These are phyloP conservation scores for Backusella luteola DNA, from an alignment of 192 early-diverging fungal species.

Conservation along the genomic window DNA sequence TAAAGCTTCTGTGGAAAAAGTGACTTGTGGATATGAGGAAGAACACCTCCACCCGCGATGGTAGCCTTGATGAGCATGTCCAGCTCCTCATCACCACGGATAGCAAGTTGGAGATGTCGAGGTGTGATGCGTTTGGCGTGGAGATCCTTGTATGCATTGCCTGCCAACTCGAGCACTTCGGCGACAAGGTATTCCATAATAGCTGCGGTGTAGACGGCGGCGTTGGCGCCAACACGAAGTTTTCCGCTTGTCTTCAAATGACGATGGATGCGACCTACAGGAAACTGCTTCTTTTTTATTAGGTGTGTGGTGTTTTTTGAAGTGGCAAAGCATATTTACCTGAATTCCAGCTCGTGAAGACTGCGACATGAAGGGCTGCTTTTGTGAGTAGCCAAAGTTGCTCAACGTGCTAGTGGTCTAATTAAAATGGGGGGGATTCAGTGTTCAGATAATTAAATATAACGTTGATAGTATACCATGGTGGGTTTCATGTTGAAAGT, in stretches of 20 bases:
- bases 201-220: conserved; percentile 87
- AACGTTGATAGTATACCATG: too few species aligned
- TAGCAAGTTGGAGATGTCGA: conserved; percentile 85
- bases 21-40: conserved; percentile 64
- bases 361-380: background rate
- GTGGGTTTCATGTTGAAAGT: too few species aligned
- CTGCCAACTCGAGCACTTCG: conserved; percentile 90
- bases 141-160: conserved; percentile 87
- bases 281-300: conserved; percentile 63
- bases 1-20: conserved; percentile 44
- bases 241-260: conserved; percentile 82
- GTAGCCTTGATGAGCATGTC: conserved; percentile 85
- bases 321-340: background rate
- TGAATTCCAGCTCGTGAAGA: conserved; percentile 9
- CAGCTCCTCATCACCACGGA: conserved; percentile 89
- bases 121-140: conserved; percentile 90
- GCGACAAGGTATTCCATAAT: conserved; percentile 91
- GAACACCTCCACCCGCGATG: conserved; percentile 84
- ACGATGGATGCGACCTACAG: conserved; percentile 90
- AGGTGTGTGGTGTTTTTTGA: background rate
- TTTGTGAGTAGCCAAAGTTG: background rate
- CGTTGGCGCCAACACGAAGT: conserved; percentile 84
- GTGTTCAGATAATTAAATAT: too few species aligned
- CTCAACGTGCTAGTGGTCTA: too few species aligned
- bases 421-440: too few species aligned